Percentiles rank a stretch among this genome's conserved stretches.
Evolutionary conservation across 2,329 filamentous ascomycete species (phyloP).

Genomic region (Dactylella cylindrospora): DNA sequence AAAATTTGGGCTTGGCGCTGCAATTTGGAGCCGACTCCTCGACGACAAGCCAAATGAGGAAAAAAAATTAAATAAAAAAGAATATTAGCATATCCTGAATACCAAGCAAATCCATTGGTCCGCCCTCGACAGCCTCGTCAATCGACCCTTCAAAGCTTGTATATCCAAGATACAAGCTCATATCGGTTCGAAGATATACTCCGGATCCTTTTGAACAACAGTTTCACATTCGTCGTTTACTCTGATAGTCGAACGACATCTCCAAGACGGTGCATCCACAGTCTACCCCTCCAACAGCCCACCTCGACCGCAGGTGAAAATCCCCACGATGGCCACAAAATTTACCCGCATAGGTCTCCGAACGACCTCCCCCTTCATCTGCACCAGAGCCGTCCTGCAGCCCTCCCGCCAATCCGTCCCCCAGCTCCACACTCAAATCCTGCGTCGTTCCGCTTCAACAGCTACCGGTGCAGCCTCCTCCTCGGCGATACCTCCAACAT

Average conservation of each 20-base stretch:
- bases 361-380: conserved; percentile 36
- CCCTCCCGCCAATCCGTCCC: no score
- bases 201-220: no score
- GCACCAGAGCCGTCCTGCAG: not conserved
- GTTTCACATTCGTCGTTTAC: not conserved
- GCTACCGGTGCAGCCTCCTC: not conserved
- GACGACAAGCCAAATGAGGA: not conserved
- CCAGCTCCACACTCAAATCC: no score
- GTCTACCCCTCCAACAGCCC: no score
- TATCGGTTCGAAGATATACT: no score
- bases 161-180: no score
- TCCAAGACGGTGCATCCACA: no score
- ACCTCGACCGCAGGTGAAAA: no score
- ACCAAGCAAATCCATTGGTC: no score
- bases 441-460: not conserved
- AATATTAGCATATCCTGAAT: no score
- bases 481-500: conserved; percentile 7
- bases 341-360: conserved; percentile 35
- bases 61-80: not conserved
- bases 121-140: no score
- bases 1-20: conserved; percentile 40
- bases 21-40: conserved; percentile 7
- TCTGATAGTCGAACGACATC: not conserved
- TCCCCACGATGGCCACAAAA: conserved; percentile 21
- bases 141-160: no score